Evolutionary conservation across 2,329 filamentous ascomycete species (phyloP).

Genomic region (Bipolaris gigantea): DNA sequence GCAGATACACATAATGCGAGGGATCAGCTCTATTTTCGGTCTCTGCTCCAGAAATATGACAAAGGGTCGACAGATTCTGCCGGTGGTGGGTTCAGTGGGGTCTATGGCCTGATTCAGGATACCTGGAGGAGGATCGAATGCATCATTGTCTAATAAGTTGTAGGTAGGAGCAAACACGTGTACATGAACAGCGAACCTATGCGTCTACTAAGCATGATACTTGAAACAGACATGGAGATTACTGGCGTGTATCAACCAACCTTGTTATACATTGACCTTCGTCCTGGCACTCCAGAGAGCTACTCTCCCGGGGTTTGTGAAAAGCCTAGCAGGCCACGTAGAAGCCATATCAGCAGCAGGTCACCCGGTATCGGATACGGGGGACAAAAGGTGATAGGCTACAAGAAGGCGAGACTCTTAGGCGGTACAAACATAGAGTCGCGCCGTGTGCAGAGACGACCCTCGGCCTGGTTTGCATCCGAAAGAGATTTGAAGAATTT

Average conservation of each 20-base stretch:
- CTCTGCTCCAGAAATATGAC: conserved; percentile 24
- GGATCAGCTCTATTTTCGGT: conserved; percentile 44
- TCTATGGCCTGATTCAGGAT: conserved; percentile 28
- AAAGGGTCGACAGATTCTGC: conserved; percentile 14
- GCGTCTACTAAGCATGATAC: no score
- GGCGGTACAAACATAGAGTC: not conserved
- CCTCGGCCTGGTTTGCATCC: not conserved
- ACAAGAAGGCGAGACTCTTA: not conserved
- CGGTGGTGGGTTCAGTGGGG: conserved; percentile 17
- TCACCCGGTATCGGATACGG: not conserved
- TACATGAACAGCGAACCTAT: not conserved
- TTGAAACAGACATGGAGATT: not conserved
- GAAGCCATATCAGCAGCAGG: no score
- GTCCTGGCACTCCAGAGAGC: conserved; percentile 19
- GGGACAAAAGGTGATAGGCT: not conserved
- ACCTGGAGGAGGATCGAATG: conserved; percentile 10
- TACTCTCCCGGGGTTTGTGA: no score
- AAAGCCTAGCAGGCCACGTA: no score
- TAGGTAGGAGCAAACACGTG: not conserved
- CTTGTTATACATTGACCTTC: conserved; percentile 2
- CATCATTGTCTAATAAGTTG: not conserved
- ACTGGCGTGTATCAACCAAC: conserved; percentile 12
- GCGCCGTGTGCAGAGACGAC: not conserved
- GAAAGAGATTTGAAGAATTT: not conserved
- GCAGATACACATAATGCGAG: conserved; percentile 45